A percentile compares a stretch with the other conserved stretches of the same genome.
These are phyloP conservation scores for Apiotrichum siamense DNA, from an alignment of 1,284 basidiomycete species.

Conservation along the genomic window DNA sequence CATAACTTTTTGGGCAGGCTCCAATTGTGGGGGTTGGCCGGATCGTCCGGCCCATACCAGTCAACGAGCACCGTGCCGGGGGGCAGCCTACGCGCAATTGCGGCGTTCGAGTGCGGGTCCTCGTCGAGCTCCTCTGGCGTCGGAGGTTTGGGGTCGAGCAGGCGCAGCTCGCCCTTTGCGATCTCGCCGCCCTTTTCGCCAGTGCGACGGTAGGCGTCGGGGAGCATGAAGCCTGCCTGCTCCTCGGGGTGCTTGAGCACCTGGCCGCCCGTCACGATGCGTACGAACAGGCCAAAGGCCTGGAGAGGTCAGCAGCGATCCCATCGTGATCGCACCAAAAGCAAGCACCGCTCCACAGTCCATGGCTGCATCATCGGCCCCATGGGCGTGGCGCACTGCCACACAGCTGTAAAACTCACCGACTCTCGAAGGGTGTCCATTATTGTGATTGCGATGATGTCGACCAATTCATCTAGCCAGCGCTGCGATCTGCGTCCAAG, in stretches of 20 bases:
- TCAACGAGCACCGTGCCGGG: slow-evolving; percentile 46
- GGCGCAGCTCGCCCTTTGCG: background rate
- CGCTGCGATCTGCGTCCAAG: too few relatives aligned
- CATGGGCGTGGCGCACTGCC: too few relatives aligned
- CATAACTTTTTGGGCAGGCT: slow-evolving; percentile 56
- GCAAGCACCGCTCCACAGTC: too few relatives aligned
- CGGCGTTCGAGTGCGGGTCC: background rate
- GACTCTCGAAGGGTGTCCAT: too few relatives aligned
- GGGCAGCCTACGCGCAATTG: slow-evolving; percentile 2
- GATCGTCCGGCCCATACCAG: slow-evolving; percentile 61
- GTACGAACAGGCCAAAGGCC: slow-evolving; percentile 8
- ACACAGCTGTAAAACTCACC: too few relatives aligned
- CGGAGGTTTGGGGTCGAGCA: background rate
- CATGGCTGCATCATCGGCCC: too few relatives aligned
- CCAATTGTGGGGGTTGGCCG: slow-evolving; percentile 66
- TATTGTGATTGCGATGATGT: too few relatives aligned
- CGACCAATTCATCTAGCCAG: too few relatives aligned
- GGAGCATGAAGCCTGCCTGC: slow-evolving; percentile 12
- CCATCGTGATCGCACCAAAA: too few relatives aligned
- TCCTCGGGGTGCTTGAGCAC: slow-evolving; percentile 26
- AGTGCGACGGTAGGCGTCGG: slow-evolving; percentile 5
- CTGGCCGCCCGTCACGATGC: slow-evolving; percentile 3
- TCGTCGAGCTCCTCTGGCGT: background rate
- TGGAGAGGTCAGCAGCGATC: background rate
- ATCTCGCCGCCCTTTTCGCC: background rate